A percentile compares a stretch with the other conserved stretches of the same genome.
These are phyloP conservation scores for Trichosporon sp. DNA, from an alignment of 1,284 basidiomycete species.

Conservation along the genomic window DNA sequence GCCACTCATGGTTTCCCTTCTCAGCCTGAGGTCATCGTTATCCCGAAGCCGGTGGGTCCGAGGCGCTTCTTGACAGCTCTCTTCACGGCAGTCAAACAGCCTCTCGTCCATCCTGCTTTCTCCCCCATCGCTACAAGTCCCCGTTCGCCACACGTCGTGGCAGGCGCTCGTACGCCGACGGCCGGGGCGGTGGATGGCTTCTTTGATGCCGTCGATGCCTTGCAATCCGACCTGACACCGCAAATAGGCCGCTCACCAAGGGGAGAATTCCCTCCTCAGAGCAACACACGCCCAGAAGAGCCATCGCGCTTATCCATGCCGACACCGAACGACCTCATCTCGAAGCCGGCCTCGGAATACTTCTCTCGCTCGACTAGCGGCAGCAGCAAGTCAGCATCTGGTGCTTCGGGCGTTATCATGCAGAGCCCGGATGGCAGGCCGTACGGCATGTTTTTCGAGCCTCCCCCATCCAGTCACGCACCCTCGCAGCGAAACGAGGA, in stretches of 20 bases:
- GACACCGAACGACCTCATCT: conserved; percentile 57
- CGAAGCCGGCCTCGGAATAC: conserved; percentile 76
- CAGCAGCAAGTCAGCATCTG: conserved; percentile 62
- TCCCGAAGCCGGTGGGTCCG: conserved; percentile 91
- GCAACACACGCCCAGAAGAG: conserved; percentile 15
- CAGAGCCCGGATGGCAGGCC: conserved; percentile 89
- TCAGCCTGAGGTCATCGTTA: conserved; percentile 79
- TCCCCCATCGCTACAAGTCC: conserved; percentile 88
- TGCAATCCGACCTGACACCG: not conserved
- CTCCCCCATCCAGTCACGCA: conserved; percentile 46
- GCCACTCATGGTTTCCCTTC: conserved; percentile 48
- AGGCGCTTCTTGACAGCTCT: conserved; percentile 81
- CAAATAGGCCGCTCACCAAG: conserved; percentile 34
- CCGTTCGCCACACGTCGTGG: conserved; percentile 55
- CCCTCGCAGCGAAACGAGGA: not conserved
- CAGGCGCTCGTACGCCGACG: conserved; percentile 26
- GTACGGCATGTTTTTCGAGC: conserved; percentile 91
- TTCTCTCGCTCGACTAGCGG: conserved; percentile 66
- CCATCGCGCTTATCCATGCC: conserved; percentile 35
- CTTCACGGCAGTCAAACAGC: conserved; percentile 76
- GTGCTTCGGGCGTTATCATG: conserved; percentile 81
- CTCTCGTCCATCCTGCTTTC: conserved; percentile 81
- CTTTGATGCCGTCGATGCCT: conserved; percentile 31
- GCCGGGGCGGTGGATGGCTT: conserved; percentile 25
- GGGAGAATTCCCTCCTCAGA: conserved; percentile 27